Percentiles rank a stretch among this genome's conserved stretches.
Evolutionary conservation across 1,139 yeast species (phyloP).

Genomic region (Nadsonia starkeyi-henricii): DNA sequence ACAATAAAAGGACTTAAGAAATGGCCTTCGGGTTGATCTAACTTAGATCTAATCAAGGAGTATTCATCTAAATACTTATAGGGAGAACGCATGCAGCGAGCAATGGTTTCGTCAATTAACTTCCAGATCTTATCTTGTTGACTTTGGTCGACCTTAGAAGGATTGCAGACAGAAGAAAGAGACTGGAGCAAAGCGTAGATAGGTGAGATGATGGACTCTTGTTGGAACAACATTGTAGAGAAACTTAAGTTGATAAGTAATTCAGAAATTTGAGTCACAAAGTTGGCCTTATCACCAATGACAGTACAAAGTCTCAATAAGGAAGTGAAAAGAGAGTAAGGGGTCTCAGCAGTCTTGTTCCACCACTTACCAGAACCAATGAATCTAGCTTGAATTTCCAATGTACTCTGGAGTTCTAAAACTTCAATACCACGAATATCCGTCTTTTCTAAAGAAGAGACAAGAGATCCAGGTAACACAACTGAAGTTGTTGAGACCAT

Average conservation of each 20-base stretch:
- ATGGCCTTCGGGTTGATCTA: constrained; percentile 13
- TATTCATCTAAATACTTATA: constrained; percentile 69
- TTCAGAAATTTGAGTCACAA: constrained; percentile 28
- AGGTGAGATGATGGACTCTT: constrained; percentile 23
- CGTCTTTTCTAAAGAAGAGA: constrained; percentile 8
- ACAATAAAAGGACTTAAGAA: constrained; percentile 52
- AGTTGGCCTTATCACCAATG: constrained; percentile 23
- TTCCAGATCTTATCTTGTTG: constrained; percentile 32
- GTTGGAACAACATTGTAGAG: constrained; percentile 38
- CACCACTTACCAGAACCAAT: constrained; percentile 46
- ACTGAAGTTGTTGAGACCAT: constrained; percentile 13
- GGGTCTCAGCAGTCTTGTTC: constrained; percentile 29
- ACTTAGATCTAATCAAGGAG: constrained; percentile 21
- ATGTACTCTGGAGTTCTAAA: constrained; percentile 19
- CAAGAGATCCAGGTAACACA: constrained; percentile 4
- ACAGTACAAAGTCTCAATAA: not conserved
- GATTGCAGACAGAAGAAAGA: constrained; percentile 7
- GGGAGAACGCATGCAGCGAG: constrained; percentile 59
- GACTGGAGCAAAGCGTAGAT: constrained; percentile 19
- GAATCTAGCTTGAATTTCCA: constrained; percentile 21
- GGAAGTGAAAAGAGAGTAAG: constrained; percentile 44
- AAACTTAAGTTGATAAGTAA: constrained; percentile 29
- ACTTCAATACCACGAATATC: constrained; percentile 17
- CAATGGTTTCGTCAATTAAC: constrained; percentile 57
- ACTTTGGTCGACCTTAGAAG: constrained; percentile 7